Conservation (phyloP, 495 filamentous ascomycete species). For the Hypoxylon lienhwacheense region DNA sequence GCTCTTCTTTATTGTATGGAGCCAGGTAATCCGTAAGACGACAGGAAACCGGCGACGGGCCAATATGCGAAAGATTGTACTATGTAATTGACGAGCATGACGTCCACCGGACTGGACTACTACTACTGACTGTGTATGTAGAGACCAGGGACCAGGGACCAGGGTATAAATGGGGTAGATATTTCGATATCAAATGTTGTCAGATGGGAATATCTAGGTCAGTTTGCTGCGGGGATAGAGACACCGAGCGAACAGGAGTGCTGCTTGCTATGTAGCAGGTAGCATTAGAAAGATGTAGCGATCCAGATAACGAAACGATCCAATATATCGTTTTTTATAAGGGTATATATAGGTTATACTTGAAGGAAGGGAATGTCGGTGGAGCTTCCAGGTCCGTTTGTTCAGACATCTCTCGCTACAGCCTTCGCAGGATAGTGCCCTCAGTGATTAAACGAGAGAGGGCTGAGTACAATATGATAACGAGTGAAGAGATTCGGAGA, state of each 20-base stretch:
- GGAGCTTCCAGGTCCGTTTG: conserved; percentile 24
- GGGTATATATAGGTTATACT: too few species aligned
- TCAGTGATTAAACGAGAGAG: neutral
- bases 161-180: conserved; percentile 25
- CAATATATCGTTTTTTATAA: conserved; percentile 24
- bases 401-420: too few species aligned
- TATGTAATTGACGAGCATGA: conserved; percentile 24
- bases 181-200: conserved; percentile 21
- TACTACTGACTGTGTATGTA: too few species aligned
- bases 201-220: conserved; percentile 28
- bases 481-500: neutral
- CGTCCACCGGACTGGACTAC: conserved; percentile 14
- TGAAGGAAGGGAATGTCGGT: conserved; percentile 13
- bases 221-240: conserved; percentile 36
- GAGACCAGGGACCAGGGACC: too few species aligned
- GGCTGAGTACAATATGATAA: neutral
- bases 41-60: conserved; percentile 16
- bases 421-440: too few species aligned
- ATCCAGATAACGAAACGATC: conserved; percentile 26
- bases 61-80: conserved; percentile 21
- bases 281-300: conserved; percentile 32
- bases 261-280: conserved; percentile 22
- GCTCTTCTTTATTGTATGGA: neutral
- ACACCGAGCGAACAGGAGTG: conserved; percentile 11
- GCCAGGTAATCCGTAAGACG: conserved; percentile 12